Evolutionary conservation across 2,329 filamentous ascomycete species (phyloP), one percentile per base, ranked within the genome.

Genomic region (Talaromyces verruculosus): DNA sequence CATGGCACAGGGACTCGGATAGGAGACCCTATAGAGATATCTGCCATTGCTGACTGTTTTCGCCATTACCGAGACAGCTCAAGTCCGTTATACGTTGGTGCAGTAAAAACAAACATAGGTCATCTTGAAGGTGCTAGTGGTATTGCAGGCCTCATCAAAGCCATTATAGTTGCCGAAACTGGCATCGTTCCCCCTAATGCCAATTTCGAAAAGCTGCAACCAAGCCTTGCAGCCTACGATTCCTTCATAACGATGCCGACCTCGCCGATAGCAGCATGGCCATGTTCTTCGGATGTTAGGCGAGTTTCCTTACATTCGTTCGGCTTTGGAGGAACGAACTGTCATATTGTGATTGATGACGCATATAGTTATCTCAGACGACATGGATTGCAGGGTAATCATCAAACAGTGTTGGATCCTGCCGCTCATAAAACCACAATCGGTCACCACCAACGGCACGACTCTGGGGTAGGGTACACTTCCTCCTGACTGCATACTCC

Each of bases 51-150:
- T 30, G 7, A 60, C 57, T 64, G 61, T 28, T 70, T 70, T 60
- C 51, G 62, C 1, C 37, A n/a, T 51, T 10, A 37, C 13, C 28
- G 58, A 22, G 6, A 37, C 5, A 22, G 4, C 28, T 22, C 11
- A 25, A 35, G 35, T 25, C 45, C 30, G 28, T 39, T 74, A 11
- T 57, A 71, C n/a, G 65, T 75, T 15, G 74, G 73, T 1, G 72
- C 75, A 5, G 68, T 77, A 0, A 76, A 75, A 43, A 71, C 71
- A 0, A 74, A 75, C 61, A 69, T 76, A 35, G 75, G 74, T 0
- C 73, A 76, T 61, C 59, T 69, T 13, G 74, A 75, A 67, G 72
- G 72, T 5, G 68, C 72, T 0, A 72, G 71, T 57, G 74, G 72
- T 28, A 65, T 76, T 41, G 69, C 74, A 0, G 69, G 70, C 1